A percentile compares a stretch with the other conserved stretches of the same genome.
Conservation (phyloP, 169 alveolate species). For the Cryptosporidium tyzzeri region DNA sequence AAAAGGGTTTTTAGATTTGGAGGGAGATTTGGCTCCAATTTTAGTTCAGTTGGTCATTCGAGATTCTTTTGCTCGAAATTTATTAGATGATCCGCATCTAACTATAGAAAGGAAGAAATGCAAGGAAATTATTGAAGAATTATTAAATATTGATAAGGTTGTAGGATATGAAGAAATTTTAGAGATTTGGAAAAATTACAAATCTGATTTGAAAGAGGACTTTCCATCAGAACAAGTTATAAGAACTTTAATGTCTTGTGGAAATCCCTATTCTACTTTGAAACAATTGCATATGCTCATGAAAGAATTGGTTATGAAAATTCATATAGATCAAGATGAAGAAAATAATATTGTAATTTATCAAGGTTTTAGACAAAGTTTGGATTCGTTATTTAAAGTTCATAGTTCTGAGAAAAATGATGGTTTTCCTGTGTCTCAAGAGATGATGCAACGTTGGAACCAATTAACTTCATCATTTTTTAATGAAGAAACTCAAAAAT, state of each 20-base stretch:
- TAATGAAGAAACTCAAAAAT: constrained; percentile 46
- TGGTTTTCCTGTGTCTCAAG: constrained; percentile 43
- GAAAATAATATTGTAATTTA: constrained; percentile 16
- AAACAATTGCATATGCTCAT: constrained; percentile 10
- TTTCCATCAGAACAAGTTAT: constrained; percentile 4
- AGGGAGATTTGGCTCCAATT: constrained; percentile 96
- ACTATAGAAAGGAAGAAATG: constrained; percentile 30
- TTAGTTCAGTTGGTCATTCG: constrained; percentile 93
- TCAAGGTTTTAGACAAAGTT: constrained; percentile 37
- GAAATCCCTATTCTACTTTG: constrained; percentile 18
- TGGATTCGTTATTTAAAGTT: constrained; percentile 25
- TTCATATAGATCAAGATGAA: constrained; percentile 5
- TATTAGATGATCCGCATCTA: constrained; percentile 77
- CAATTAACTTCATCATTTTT: constrained; percentile 40
- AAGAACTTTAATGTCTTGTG: constrained; percentile 37
- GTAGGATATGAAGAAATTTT: constrained; percentile 52
- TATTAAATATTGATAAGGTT: constrained; percentile 59
- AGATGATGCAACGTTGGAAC: constrained; percentile 50
- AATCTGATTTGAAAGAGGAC: constrained; percentile 11
- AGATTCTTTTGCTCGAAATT: constrained; percentile 77
- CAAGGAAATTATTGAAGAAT: constrained; percentile 70
- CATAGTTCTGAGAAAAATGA: constrained; percentile 31
- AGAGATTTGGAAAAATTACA: constrained; percentile 9
- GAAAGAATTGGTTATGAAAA: constrained; percentile 8
- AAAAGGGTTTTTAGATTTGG: constrained; percentile 96